Conservation (phyloP, 345 rosid species). For the Hibiscus mutabilis region DNA sequence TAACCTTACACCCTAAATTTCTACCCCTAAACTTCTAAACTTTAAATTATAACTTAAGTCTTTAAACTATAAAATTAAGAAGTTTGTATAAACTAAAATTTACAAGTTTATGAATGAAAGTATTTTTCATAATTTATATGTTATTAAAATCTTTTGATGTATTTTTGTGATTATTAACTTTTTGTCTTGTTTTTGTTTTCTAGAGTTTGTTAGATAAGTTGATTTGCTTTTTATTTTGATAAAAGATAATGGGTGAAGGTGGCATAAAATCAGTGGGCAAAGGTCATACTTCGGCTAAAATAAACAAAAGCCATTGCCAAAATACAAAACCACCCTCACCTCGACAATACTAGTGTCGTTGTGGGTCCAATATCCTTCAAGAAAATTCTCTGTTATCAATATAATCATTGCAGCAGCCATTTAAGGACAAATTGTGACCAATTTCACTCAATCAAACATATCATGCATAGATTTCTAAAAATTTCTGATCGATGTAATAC, state of each 20-base stretch:
- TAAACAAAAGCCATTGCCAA: not conserved
- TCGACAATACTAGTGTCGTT: not conserved
- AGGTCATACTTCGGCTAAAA: not conserved
- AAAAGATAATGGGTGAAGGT: not conserved
- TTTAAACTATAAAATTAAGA: no score
- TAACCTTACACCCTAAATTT: no score
- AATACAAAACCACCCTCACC: not conserved
- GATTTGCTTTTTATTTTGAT: not conserved
- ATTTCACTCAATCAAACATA: not conserved
- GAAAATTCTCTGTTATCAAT: not conserved
- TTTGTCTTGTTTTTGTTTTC: not conserved
- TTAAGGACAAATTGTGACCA: not conserved
- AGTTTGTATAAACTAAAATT: no score
- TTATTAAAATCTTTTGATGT: no score
- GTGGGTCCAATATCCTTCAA: not conserved
- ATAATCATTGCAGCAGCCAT: not conserved
- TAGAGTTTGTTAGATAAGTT: no score
- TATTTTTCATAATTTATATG: no score
- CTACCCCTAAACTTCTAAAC: no score
- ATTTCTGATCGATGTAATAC: not conserved
- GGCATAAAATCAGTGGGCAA: not conserved
- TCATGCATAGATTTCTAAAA: not conserved
- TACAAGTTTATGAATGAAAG: no score
- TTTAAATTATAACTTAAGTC: no score
- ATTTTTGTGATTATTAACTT: not conserved